Base-by-base conservation (phyloP, 2,329 filamentous ascomycete genomes). In the Delphinella strobiligena region DNA sequence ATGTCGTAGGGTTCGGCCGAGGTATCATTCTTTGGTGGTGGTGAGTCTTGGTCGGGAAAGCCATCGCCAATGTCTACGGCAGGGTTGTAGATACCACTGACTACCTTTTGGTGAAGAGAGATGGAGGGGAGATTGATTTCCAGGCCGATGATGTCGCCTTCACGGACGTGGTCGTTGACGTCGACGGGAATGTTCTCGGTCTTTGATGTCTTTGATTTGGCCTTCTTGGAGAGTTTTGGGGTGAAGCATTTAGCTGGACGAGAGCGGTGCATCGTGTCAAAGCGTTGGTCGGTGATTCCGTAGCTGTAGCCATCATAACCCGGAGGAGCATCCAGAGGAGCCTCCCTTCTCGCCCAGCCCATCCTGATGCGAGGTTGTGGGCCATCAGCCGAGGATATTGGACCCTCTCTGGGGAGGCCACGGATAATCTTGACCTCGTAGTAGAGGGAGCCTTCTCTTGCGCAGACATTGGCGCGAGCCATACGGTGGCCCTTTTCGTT, bases 251-350 rank as follows among this genome's bases (percentile, higher is more conserved):
- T 82, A 54, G 86, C 86, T n/a, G 88, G 87, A 36, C 89, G 78
- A 47, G 88, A 95, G 67, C 91, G 86, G 64, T 91, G 86, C 38
- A 94, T 83, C 45, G 89, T 89, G 58, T 96, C 87, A 15, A 91
- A 91, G 22, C 81, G 75, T 17, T 88, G 80, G 54, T 98, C 91
- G 32, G 88, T 82, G 42, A 96, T 75, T 34, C 84, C 89, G 57
- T 96, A 96, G 55, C 88, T 93, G 63, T 96, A 95, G 31, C 82
- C 82, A 54, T 93, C 85, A 49, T 86, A 91, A 1, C 86, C 85
- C 0, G 91, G 84, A 0, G 85, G 85, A 1, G 80, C 82, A 59
- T 93, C 86, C 2, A 91, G 63, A 0, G 82, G 82, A 9, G 85
- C 83, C 56, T 93, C 85, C 36, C 85, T 70, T 45, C 85, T 67